Percentiles rank a stretch among this genome's conserved stretches.
Conservation (phyloP, 345 rosid species). For the Combretum micranthum region DNA sequence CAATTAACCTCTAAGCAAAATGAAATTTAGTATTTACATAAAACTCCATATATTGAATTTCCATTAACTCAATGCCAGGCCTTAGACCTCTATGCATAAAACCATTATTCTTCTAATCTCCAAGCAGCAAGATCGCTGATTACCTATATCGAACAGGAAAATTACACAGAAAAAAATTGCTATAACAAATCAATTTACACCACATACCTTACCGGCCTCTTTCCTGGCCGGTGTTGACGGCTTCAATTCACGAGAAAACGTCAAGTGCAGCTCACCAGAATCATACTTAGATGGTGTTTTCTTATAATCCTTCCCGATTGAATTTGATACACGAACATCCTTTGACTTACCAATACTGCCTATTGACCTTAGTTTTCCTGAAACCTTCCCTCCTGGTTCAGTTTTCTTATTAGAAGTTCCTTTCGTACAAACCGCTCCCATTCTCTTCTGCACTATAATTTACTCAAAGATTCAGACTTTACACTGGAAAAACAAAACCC, state of each 20-base stretch:
- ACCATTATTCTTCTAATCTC: neutral
- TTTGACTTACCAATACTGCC: constrained; percentile 22
- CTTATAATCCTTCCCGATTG: constrained; percentile 9
- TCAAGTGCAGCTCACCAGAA: constrained; percentile 30
- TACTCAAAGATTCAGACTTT: too few relatives aligned
- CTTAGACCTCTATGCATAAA: too few relatives aligned
- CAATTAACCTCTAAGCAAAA: too few relatives aligned
- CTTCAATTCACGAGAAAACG: constrained; percentile 24
- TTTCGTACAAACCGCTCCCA: constrained; percentile 70
- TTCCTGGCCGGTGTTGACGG: constrained; percentile 33
- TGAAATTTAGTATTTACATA: too few relatives aligned
- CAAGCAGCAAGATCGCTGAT: neutral
- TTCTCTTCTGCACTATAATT: constrained; percentile 16
- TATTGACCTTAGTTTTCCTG: constrained; percentile 37
- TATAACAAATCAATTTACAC: neutral
- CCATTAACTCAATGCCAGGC: too few relatives aligned
- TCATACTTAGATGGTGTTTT: constrained; percentile 18
- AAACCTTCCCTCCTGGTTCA: constrained; percentile 24
- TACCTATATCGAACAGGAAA: neutral
- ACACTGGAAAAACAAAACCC: too few relatives aligned
- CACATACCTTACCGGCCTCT: constrained; percentile 43
- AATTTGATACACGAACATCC: constrained; percentile 18
- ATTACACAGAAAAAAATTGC: neutral
- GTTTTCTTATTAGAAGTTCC: constrained; percentile 23
- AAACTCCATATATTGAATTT: too few relatives aligned